Percentiles rank a stretch among this genome's conserved stretches.
These are phyloP conservation scores for Limtongia smithiae DNA, from an alignment of 805 yeast genomes.

Conservation along the genomic window DNA sequence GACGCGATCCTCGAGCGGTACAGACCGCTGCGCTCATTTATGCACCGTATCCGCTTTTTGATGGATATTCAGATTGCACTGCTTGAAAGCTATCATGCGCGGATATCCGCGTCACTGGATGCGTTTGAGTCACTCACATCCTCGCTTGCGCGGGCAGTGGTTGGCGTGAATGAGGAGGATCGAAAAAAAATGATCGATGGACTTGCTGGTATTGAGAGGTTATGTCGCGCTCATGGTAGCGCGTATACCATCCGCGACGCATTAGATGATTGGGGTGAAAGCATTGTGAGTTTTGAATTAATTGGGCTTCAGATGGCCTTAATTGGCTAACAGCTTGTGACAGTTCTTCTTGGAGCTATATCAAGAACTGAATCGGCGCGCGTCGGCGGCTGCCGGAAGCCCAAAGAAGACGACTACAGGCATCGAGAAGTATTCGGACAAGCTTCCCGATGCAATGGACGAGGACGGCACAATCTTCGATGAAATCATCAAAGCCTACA, in stretches of 20 bases:
- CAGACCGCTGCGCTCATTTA: slow-evolving; percentile 43
- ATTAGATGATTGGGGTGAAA: slow-evolving; percentile 46
- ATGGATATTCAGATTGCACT: slow-evolving; percentile 56
- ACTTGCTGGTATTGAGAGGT: slow-evolving; percentile 40
- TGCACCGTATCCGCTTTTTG: slow-evolving; percentile 54
- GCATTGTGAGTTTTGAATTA: slow-evolving; percentile 29
- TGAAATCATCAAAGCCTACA: slow-evolving; percentile 43
- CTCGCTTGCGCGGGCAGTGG: slow-evolving; percentile 38
- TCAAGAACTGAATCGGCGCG: slow-evolving; percentile 36
- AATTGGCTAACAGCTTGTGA: too few relatives aligned
- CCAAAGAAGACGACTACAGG: slow-evolving; percentile 6
- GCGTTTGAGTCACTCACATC: slow-evolving; percentile 44
- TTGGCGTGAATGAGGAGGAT: slow-evolving; percentile 37
- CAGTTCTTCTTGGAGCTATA: slow-evolving; percentile 44
- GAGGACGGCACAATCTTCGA: slow-evolving; percentile 44
- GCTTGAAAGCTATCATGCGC: slow-evolving; percentile 50
- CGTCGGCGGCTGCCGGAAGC: slow-evolving; percentile 25
- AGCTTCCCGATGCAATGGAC: slow-evolving; percentile 26
- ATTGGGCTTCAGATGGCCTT: too few relatives aligned
- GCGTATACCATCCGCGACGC: slow-evolving; percentile 40
- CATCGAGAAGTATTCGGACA: slow-evolving; percentile 7
- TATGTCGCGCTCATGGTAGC: slow-evolving; percentile 43
- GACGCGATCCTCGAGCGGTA: slow-evolving; percentile 56
- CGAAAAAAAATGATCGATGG: slow-evolving; percentile 34
- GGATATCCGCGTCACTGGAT: slow-evolving; percentile 43